Percentiles rank a stretch among this genome's conserved stretches.
Conservation (phyloP, 805 yeast species). For the Candida broadrunensis region DNA sequence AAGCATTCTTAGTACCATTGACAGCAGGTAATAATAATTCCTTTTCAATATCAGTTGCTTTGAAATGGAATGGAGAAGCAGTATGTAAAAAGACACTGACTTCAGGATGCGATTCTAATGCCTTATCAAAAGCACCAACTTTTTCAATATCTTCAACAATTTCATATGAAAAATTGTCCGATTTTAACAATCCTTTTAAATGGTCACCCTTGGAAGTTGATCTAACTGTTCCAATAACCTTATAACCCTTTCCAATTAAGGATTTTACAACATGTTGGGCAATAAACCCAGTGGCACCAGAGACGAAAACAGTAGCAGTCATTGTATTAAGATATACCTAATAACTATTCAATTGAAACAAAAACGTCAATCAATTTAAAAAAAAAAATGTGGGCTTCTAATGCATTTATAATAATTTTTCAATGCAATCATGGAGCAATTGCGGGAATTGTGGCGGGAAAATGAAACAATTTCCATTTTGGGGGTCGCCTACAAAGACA, state of each 20-base stretch:
- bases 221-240: constrained; percentile 54
- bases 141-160: constrained; percentile 47
- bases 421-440: too few relatives aligned
- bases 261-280: constrained; percentile 47
- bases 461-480: too few relatives aligned
- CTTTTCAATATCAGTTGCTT: constrained; percentile 42
- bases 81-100: constrained; percentile 56
- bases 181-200: constrained; percentile 17
- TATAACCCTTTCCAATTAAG: constrained; percentile 39
- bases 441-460: too few relatives aligned
- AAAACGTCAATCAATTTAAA: too few relatives aligned
- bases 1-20: constrained; percentile 51
- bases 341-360: too few relatives aligned
- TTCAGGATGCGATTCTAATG: constrained; percentile 47
- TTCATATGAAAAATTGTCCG: constrained; percentile 37
- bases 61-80: constrained; percentile 57
- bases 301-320: constrained; percentile 34
- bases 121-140: constrained; percentile 44
- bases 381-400: too few relatives aligned
- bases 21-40: constrained; percentile 57
- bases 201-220: constrained; percentile 41
- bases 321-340: not conserved
- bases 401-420: too few relatives aligned
- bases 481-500: too few relatives aligned
- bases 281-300: constrained; percentile 57